Conservation (phyloP, 441 rosid genomes). For the Erodium moschatum region DNA sequence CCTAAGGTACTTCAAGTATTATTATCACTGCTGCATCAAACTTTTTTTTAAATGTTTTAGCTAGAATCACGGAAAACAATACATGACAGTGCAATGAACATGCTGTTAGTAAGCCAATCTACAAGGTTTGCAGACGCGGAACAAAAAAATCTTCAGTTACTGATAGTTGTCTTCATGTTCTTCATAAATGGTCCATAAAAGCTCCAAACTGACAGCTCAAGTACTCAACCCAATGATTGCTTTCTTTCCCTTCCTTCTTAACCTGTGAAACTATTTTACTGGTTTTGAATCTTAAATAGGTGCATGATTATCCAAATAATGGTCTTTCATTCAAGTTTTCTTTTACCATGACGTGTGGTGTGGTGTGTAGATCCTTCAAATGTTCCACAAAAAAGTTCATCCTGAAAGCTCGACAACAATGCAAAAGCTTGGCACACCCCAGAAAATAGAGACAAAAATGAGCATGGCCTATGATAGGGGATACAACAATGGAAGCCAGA, state of each 20-base stretch:
- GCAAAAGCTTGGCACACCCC: constrained; percentile 30
- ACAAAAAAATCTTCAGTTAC: neutral
- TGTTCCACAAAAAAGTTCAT: constrained; percentile 75
- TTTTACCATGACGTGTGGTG: neutral
- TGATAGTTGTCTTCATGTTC: neutral
- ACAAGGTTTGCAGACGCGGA: neutral
- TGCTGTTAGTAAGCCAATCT: neutral
- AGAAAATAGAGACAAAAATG: constrained; percentile 35
- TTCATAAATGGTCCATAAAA: neutral
- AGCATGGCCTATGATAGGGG: constrained; percentile 22
- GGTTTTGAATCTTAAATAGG: neutral
- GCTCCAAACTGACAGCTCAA: constrained; percentile 11
- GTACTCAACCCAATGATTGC: neutral
- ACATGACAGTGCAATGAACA: neutral
- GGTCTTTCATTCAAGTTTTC: neutral
- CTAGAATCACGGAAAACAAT: neutral
- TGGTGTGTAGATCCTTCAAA: constrained; percentile 48
- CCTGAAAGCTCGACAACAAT: constrained; percentile 53
- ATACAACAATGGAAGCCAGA: constrained; percentile 30
- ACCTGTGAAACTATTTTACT: neutral
- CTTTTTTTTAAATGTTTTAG: neutral
- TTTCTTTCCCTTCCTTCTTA: neutral
- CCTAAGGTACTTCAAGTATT: constrained; percentile 39
- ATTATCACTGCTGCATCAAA: neutral
- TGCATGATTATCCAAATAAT: neutral